These are phyloP conservation scores for Dimocarpus longan DNA, from an alignment of 345 rosid genomes.

Conservation along the genomic window DNA sequence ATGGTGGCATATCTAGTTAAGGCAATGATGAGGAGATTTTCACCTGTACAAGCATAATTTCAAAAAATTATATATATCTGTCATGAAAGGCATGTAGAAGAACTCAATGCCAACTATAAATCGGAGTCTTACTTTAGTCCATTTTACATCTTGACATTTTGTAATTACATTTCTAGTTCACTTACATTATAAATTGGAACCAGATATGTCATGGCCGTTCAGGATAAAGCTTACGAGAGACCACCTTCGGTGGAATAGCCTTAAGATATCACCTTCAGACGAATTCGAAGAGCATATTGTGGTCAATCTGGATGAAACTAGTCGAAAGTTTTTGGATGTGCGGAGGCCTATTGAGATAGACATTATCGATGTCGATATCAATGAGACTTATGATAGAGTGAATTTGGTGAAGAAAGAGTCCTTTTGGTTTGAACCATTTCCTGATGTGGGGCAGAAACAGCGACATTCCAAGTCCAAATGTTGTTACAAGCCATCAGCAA, in stretches of 20 bases:
- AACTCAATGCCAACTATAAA: not conserved
- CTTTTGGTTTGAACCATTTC: constrained; percentile 42
- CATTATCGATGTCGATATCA: constrained; percentile 25
- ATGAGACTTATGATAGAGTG: constrained; percentile 21
- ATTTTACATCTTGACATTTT: not conserved
- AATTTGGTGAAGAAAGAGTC: constrained; percentile 33
- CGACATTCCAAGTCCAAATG: not conserved
- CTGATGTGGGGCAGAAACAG: constrained; percentile 22
- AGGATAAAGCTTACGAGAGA: constrained; percentile 31
- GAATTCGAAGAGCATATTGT: constrained; percentile 31
- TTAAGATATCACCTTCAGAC: constrained; percentile 30
- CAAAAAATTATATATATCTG: not conserved
- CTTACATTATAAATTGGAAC: not conserved
- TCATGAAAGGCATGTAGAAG: not conserved
- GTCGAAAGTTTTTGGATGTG: constrained; percentile 8
- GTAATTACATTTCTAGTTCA: not conserved
- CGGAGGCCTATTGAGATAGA: constrained; percentile 22
- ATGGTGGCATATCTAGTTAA: not conserved
- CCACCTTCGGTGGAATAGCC: constrained; percentile 39
- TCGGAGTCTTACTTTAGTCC: no score
- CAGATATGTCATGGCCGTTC: constrained; percentile 28
- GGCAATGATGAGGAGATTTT: constrained; percentile 1
- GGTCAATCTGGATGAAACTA: constrained; percentile 17
- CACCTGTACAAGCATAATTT: not conserved
- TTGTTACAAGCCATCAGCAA: not conserved